Conservation (phyloP, 306 rosid genomes). For the Trichosanthes cucumerina region DNA sequence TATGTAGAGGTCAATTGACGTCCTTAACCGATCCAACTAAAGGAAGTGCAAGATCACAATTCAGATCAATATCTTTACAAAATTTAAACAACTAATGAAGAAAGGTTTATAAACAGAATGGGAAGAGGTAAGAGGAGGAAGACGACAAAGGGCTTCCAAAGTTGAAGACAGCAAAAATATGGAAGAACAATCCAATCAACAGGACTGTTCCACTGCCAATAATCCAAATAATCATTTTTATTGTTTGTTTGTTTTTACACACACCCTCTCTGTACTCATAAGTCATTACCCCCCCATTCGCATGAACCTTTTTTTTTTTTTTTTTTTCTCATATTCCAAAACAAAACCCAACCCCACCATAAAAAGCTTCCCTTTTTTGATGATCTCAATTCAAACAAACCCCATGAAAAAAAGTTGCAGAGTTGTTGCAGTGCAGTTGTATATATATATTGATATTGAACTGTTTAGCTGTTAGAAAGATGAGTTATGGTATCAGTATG, state of each 20-base stretch:
- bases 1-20: too few relatives aligned
- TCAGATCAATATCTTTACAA: too few relatives aligned
- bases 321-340: too few relatives aligned
- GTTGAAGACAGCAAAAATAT: background rate
- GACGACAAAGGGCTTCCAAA: background rate
- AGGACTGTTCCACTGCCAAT: background rate
- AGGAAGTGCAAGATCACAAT: too few relatives aligned
- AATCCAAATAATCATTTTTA: background rate
- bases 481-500: background rate
- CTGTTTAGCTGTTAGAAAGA: background rate
- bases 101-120: background rate
- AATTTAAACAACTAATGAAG: too few relatives aligned
- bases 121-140: background rate
- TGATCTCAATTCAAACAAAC: background rate
- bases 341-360: too few relatives aligned
- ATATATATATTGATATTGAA: too few relatives aligned
- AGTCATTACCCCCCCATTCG: too few relatives aligned
- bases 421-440: background rate
- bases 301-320: too few relatives aligned
- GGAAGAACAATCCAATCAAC: conserved; percentile 10
- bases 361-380: background rate
- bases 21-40: too few relatives aligned
- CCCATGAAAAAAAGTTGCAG: background rate
- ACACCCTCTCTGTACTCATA: background rate
- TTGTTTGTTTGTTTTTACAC: too few relatives aligned